Percentiles rank a stretch among this genome's conserved stretches.
Evolutionary conservation across 2,329 filamentous ascomycete genomes (phyloP).

Genomic region (Aspergillus sp.): DNA sequence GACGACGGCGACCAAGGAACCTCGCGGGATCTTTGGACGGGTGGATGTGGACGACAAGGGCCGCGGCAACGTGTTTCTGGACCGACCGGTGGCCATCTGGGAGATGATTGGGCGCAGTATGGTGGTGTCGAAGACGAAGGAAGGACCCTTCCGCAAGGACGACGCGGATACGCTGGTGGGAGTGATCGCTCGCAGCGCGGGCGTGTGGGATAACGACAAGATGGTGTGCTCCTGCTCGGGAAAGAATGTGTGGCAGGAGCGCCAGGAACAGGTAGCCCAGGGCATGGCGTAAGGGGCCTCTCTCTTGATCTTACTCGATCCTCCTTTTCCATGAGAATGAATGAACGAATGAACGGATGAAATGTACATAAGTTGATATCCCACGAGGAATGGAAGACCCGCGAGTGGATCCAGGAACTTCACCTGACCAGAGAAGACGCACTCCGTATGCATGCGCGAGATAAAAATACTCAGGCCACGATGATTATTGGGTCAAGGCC

Average conservation of each 20-base stretch:
- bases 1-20: conserved; percentile 30
- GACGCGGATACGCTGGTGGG: conserved; percentile 85
- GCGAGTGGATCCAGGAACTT: background rate
- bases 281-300: conserved; percentile 72
- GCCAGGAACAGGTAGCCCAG: conserved; percentile 81
- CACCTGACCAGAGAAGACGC: background rate
- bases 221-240: conserved; percentile 96
- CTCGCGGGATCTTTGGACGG: conserved; percentile 68
- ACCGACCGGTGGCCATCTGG: conserved; percentile 84
- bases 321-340: background rate
- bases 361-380: background rate
- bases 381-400: background rate
- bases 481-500: conserved; percentile 1
- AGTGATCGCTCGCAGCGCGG: conserved; percentile 90
- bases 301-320: background rate
- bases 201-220: conserved; percentile 99
- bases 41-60: conserved; percentile 75
- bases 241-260: conserved; percentile 97
- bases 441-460: background rate
- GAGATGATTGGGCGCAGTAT: conserved; percentile 93
- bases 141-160: conserved; percentile 63
- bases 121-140: conserved; percentile 71
- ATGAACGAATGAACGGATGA: background rate
- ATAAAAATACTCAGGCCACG: background rate
- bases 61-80: conserved; percentile 75